Evolutionary conservation across 2,329 filamentous ascomycete species (phyloP).

Genomic region (Xylariaceae sp.): DNA sequence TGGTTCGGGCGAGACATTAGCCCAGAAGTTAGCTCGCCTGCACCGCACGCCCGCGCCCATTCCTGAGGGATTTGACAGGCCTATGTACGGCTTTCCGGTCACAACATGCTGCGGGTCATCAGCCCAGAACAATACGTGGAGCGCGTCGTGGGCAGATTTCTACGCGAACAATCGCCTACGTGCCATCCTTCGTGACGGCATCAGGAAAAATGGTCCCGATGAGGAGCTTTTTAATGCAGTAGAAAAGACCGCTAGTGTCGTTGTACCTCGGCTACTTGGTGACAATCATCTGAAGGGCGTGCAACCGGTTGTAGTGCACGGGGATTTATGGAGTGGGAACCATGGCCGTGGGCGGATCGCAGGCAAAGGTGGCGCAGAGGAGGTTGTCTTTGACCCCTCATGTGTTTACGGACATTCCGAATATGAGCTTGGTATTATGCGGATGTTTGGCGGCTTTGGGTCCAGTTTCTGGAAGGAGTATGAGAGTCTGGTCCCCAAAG

Average conservation of each 20-base stretch:
- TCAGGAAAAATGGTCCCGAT: constrained; percentile 61
- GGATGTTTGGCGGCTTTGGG: constrained; percentile 90
- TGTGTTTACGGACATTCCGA: constrained; percentile 82
- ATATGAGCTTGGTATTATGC: constrained; percentile 91
- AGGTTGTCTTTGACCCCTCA: constrained; percentile 79
- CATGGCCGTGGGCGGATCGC: constrained; percentile 62
- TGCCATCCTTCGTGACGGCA: constrained; percentile 55
- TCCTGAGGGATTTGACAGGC: constrained; percentile 53
- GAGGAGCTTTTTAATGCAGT: constrained; percentile 58
- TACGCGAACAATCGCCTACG: constrained; percentile 73
- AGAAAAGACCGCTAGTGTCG: constrained; percentile 55
- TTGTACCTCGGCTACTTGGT: constrained; percentile 74
- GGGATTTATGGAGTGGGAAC: constrained; percentile 93
- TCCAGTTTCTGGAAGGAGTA: constrained; percentile 72
- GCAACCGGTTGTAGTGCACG: constrained; percentile 78
- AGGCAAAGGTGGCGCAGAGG: constrained; percentile 51
- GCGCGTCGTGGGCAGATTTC: constrained; percentile 75
- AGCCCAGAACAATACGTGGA: constrained; percentile 72
- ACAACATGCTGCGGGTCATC: constrained; percentile 85
- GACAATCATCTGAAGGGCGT: constrained; percentile 62
- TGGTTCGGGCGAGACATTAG: constrained; percentile 56
- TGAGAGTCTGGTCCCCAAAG: constrained; percentile 67
- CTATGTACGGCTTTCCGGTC: constrained; percentile 78
- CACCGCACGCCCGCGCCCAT: constrained; percentile 71
- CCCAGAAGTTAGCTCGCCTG: constrained; percentile 70